Base-by-base conservation (phyloP, 2,329 filamentous ascomycete species). In the Plenodomus tracheiphilus region DNA sequence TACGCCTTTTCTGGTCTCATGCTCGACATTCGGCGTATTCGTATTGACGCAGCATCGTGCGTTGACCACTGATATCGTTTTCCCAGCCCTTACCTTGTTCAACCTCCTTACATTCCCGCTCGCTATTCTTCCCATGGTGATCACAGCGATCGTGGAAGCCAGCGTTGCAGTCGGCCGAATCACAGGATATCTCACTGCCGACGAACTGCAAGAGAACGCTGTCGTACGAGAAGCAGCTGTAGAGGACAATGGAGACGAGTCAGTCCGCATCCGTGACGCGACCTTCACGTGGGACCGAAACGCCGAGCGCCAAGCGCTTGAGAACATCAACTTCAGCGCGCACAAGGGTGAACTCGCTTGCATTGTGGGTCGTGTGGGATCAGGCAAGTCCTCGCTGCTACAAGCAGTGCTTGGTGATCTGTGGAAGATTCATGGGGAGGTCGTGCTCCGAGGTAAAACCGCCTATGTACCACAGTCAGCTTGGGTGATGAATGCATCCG, bases 401-500 rank as follows among this genome's bases (percentile, higher is more conserved):
- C 89, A 95, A 70, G 85, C 88, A 46, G 82, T 99, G 47, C 82
- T 99, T 4, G 94, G 94, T 51, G 92, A 97, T 72, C 73, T 99
- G 3, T 97, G 88, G 86, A 97, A 97, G 71, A 80, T 87, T 41
- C 85, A 89, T 52, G 94, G 94, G 40, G 81, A 89, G 54, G 93
- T 97, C 3, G 80, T 88, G 46, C 81, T 99, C 9, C 86, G 89
- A 60, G 95, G 94, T 39, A 84, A 81, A 21, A 83, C 91, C 35
- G 94, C 94, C 1, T 99, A 97, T 70, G 94, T 96, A 49, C 89
- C 91, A 15, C 95, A 99, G 71, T 86, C 89, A 64, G 80, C 91
- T 17, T 99, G 95, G 94, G 89, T 99, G 43, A 93, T 97, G 86
- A 99, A 99, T 68, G 94, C 94, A 8, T 96, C 89, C 22, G 92